A percentile compares a stretch with the other conserved stretches of the same genome.
phyloP scores from a whole-genome alignment of 345 rosid genomes.

The Arabis alpina region DNA sequence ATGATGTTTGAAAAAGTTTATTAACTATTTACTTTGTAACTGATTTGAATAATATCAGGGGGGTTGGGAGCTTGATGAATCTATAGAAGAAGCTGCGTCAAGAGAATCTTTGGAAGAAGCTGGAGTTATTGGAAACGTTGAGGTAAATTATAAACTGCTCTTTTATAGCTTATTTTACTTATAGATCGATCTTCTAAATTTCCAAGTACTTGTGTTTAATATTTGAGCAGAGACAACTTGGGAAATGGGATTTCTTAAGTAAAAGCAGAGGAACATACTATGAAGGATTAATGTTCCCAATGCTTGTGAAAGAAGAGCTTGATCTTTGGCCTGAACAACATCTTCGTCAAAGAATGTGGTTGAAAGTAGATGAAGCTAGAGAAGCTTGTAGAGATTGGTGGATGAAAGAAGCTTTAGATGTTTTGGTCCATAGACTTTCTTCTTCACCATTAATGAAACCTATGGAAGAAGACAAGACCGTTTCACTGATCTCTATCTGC shows the following conservation, averaged over 20 bases:
- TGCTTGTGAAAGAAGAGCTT: constrained; percentile 73
- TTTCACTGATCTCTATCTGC: constrained; percentile 23
- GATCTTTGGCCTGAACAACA: constrained; percentile 84
- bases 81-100: constrained; percentile 74
- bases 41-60: constrained; percentile 52
- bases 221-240: constrained; percentile 61
- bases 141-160: constrained; percentile 48
- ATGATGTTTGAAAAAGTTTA: neutral
- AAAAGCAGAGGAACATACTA: constrained; percentile 72
- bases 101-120: constrained; percentile 87
- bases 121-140: constrained; percentile 75
- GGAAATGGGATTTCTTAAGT: constrained; percentile 83
- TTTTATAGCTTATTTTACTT: neutral
- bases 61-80: constrained; percentile 96
- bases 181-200: neutral
- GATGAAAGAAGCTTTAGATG: constrained; percentile 92
- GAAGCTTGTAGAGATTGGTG: constrained; percentile 85
- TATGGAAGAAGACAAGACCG: constrained; percentile 24
- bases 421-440: constrained; percentile 53
- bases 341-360: constrained; percentile 71
- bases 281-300: constrained; percentile 94
- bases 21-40: neutral
- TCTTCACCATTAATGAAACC: constrained; percentile 17
- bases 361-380: constrained; percentile 71
- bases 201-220: neutral